Evolutionary conservation across 306 rosid species (phyloP).

Genomic region (Fragaria iinumae): DNA sequence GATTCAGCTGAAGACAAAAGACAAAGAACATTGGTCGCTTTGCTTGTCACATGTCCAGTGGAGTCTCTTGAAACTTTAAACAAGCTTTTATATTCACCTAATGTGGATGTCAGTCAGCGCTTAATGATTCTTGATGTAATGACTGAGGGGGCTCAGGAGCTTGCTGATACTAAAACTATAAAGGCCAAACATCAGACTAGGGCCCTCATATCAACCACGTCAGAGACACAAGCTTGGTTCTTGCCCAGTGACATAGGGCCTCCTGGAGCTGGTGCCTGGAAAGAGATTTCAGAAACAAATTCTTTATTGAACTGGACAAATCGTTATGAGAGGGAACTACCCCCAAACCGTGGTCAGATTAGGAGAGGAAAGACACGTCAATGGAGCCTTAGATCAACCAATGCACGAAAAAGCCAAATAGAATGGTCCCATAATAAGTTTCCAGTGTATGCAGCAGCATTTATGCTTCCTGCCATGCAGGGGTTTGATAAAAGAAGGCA

Average conservation of each 20-base stretch:
- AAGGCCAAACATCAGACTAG: conserved; percentile 55
- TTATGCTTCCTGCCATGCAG: conserved; percentile 97
- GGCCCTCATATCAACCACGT: conserved; percentile 64
- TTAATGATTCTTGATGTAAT: conserved; percentile 87
- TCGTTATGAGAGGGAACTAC: conserved; percentile 84
- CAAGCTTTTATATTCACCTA: conserved; percentile 84
- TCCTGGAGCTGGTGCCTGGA: conserved; percentile 81
- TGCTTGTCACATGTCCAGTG: conserved; percentile 67
- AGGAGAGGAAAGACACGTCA: conserved; percentile 80
- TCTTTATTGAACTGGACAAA: conserved; percentile 77
- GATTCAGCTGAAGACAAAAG: conserved; percentile 83
- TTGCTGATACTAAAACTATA: conserved; percentile 54
- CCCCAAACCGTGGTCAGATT: conserved; percentile 52
- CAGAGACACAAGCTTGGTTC: conserved; percentile 86
- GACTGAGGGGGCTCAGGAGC: conserved; percentile 96
- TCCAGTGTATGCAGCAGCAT: conserved; percentile 91
- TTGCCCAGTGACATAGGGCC: conserved; percentile 75
- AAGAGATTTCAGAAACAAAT: conserved; percentile 67
- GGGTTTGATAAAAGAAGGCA: conserved; percentile 91
- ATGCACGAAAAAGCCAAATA: conserved; percentile 42
- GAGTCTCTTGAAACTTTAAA: conserved; percentile 70
- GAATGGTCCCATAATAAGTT: conserved; percentile 84
- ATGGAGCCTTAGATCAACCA: conserved; percentile 63
- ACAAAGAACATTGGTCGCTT: conserved; percentile 76
- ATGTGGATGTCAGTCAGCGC: conserved; percentile 85